Evolutionary conservation across 495 filamentous ascomycete genomes (phyloP).

Genomic region (Penicillium crystallinum): DNA sequence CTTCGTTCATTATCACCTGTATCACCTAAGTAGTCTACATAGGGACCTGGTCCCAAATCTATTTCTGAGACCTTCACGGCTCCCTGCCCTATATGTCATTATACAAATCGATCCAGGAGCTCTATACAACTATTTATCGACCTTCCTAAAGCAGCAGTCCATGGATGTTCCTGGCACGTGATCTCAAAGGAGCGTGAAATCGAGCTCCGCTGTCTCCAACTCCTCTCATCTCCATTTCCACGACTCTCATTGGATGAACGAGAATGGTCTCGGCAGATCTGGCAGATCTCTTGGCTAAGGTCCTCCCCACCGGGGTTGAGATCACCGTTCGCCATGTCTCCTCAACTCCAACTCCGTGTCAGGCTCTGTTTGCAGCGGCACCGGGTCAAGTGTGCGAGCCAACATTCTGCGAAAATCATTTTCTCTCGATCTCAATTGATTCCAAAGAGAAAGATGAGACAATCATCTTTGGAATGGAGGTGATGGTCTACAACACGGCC

Average conservation of each 20-base stretch:
- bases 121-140: neutral
- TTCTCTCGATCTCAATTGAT: slow-evolving; percentile 67
- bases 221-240: slow-evolving; percentile 17
- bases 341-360: slow-evolving; percentile 67
- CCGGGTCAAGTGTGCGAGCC: slow-evolving; percentile 60
- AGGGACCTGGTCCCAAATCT: neutral
- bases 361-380: slow-evolving; percentile 73
- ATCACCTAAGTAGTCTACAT: neutral
- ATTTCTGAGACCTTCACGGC: neutral
- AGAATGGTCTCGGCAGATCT: slow-evolving; percentile 33
- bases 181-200: slow-evolving; percentile 9
- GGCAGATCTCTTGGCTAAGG: slow-evolving; percentile 54
- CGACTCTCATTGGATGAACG: slow-evolving; percentile 23
- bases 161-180: slow-evolving; percentile 15
- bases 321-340: slow-evolving; percentile 83
- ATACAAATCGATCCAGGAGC: neutral
- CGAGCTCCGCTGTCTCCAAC: slow-evolving; percentile 7
- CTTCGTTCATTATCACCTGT: neutral
- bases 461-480: slow-evolving; percentile 64
- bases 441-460: slow-evolving; percentile 34
- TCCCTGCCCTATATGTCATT: neutral
- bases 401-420: slow-evolving; percentile 87
- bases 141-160: neutral
- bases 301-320: slow-evolving; percentile 62
- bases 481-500: slow-evolving; percentile 63